phyloP scores from a whole-genome alignment of 2,329 filamentous ascomycete species.

The Colletotrichum destructivum region DNA sequence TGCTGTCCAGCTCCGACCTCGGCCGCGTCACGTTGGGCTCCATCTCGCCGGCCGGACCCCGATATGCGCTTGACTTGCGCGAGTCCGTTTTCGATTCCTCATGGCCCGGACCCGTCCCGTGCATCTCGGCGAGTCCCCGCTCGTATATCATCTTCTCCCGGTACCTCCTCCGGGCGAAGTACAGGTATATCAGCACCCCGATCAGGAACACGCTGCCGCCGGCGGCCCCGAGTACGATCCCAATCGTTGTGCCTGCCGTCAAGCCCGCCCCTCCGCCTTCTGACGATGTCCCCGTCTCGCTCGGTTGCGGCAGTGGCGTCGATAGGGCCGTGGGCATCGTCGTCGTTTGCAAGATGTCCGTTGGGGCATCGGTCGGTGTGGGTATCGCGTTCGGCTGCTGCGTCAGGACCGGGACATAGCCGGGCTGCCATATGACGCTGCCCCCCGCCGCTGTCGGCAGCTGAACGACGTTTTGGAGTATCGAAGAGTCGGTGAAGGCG shows the following conservation, averaged over 20 bases:
- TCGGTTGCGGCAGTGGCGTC: neutral
- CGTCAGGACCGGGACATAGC: conserved; percentile 45
- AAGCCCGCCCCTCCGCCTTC: conserved; percentile 30
- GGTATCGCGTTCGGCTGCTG: conserved; percentile 1
- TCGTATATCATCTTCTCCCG: neutral
- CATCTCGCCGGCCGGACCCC: neutral
- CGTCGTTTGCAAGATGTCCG: conserved; percentile 10
- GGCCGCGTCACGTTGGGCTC: neutral
- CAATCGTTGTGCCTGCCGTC: conserved; percentile 46
- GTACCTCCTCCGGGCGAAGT: conserved; percentile 41
- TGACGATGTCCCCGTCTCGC: neutral
- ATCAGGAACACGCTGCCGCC: conserved; percentile 45
- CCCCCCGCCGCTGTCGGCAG: conserved; percentile 47
- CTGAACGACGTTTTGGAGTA: conserved; percentile 47
- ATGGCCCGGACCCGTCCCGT: neutral
- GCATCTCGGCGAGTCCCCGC: neutral
- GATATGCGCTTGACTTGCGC: neutral
- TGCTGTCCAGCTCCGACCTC: conserved; percentile 6
- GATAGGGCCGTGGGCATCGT: neutral
- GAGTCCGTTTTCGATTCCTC: neutral
- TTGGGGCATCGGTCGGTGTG: neutral
- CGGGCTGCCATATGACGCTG: conserved; percentile 48
- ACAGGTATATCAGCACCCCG: conserved; percentile 42
- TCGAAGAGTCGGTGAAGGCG: conserved; percentile 45
- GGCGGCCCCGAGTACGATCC: conserved; percentile 44